phyloP scores from a whole-genome alignment of 2,329 filamentous ascomycete genomes.

The Alternaria arborescens region DNA sequence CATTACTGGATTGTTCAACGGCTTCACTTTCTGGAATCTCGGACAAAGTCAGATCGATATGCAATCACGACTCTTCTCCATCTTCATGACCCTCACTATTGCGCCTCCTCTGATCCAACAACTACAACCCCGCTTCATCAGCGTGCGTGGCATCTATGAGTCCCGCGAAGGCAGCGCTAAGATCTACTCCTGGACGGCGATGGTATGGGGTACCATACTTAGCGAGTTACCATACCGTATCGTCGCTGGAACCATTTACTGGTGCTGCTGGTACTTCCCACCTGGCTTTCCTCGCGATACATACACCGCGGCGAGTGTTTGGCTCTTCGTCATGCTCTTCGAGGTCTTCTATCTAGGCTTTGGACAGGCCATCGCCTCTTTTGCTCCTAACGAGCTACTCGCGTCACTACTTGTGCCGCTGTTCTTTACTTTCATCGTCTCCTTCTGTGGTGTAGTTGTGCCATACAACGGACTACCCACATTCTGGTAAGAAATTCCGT shows the following conservation, averaged over 20 bases:
- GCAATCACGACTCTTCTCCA: slow-evolving; percentile 73
- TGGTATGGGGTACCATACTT: slow-evolving; percentile 70
- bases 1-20: slow-evolving; percentile 59
- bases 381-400: slow-evolving; percentile 71
- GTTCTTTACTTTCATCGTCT: slow-evolving; percentile 74
- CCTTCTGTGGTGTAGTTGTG: slow-evolving; percentile 79
- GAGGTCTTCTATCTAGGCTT: slow-evolving; percentile 72
- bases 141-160: slow-evolving; percentile 72
- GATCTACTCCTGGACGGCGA: slow-evolving; percentile 80
- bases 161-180: slow-evolving; percentile 78
- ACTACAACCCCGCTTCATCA: slow-evolving; percentile 75
- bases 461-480: slow-evolving; percentile 68
- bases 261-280: slow-evolving; percentile 61
- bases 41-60: slow-evolving; percentile 54
- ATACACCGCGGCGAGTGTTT: slow-evolving; percentile 68
- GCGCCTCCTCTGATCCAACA: slow-evolving; percentile 79
- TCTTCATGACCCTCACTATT: slow-evolving; percentile 81
- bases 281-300: slow-evolving; percentile 63
- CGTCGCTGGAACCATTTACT: slow-evolving; percentile 71
- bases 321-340: slow-evolving; percentile 71
- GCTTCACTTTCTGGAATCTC: slow-evolving; percentile 60
- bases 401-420: slow-evolving; percentile 72
- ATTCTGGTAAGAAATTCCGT: slow-evolving; percentile 65
- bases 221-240: slow-evolving; percentile 76
- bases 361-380: slow-evolving; percentile 72